A percentile compares a stretch with the other conserved stretches of the same genome.
These are phyloP conservation scores for Metschnikowia sp. DNA, from an alignment of 805 yeast genomes.

Conservation along the genomic window DNA sequence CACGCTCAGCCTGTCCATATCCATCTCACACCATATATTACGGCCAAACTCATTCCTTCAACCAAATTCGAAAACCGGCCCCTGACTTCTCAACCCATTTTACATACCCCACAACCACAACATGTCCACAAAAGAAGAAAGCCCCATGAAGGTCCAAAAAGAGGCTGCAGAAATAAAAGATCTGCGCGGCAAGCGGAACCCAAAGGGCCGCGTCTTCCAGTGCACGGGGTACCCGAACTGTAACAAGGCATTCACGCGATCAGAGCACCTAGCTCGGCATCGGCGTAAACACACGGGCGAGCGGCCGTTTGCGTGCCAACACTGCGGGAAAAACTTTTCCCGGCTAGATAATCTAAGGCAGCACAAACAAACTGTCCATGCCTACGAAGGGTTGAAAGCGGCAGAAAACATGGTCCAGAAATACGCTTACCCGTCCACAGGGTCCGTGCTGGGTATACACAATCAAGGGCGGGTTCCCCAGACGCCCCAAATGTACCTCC, in stretches of 20 bases:
- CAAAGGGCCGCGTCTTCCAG: conserved; percentile 68
- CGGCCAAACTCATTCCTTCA: too few relatives aligned
- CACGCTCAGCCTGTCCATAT: too few relatives aligned
- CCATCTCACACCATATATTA: too few relatives aligned
- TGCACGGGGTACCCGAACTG: conserved; percentile 87
- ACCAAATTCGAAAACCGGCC: too few relatives aligned
- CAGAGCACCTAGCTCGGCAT: conserved; percentile 91
- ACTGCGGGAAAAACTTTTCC: conserved; percentile 74
- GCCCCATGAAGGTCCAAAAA: neutral
- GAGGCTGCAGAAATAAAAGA: neutral
- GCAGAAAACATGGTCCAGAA: too few relatives aligned
- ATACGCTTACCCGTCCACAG: too few relatives aligned
- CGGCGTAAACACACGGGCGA: conserved; percentile 94
- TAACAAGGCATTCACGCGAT: conserved; percentile 82
- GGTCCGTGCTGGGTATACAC: neutral
- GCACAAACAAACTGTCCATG: conserved; percentile 74
- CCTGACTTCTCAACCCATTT: too few relatives aligned
- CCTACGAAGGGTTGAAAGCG: conserved; percentile 29
- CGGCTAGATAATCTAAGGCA: conserved; percentile 86
- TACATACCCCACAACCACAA: too few relatives aligned
- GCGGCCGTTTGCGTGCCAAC: conserved; percentile 84
- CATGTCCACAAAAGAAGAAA: neutral
- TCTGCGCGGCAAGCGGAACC: conserved; percentile 16
- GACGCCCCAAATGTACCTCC: neutral
- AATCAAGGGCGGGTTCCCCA: neutral